Conservation (phyloP, 1,284 basidiomycete genomes). For the Leccinum subspadiceum region DNA sequence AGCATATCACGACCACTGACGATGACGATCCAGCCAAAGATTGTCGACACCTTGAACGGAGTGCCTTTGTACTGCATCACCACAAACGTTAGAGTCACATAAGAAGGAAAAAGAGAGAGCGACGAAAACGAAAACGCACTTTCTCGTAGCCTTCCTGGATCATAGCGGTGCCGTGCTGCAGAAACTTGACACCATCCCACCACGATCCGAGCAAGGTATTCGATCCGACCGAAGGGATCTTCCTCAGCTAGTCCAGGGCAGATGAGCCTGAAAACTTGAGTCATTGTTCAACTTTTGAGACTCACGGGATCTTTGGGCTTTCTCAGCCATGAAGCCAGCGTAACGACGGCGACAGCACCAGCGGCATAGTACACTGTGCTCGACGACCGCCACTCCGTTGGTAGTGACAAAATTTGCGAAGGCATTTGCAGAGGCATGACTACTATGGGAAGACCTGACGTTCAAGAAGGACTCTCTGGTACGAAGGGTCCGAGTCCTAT, state of each 20-base stretch:
- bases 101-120: not conserved
- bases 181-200: not conserved
- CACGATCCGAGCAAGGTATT: not conserved
- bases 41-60: conserved; percentile 40
- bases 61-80: conserved; percentile 20
- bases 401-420: not conserved
- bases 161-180: not conserved
- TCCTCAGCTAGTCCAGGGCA: not conserved
- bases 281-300: not conserved
- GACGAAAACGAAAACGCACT: not conserved
- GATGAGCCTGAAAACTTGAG: not conserved
- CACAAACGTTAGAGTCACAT: not conserved
- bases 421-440: not conserved
- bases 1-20: conserved; percentile 35
- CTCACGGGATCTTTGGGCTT: not conserved
- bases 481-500: no score
- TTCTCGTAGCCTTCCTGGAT: not conserved
- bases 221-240: not conserved
- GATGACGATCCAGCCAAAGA: conserved; percentile 42
- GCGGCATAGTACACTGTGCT: not conserved
- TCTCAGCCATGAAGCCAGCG: not conserved
- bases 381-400: not conserved
- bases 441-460: no score
- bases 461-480: no score
- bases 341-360: not conserved